Evolutionary conservation across 2,329 filamentous ascomycete species (phyloP).

Genomic region (Coleophoma cylindrospora): DNA sequence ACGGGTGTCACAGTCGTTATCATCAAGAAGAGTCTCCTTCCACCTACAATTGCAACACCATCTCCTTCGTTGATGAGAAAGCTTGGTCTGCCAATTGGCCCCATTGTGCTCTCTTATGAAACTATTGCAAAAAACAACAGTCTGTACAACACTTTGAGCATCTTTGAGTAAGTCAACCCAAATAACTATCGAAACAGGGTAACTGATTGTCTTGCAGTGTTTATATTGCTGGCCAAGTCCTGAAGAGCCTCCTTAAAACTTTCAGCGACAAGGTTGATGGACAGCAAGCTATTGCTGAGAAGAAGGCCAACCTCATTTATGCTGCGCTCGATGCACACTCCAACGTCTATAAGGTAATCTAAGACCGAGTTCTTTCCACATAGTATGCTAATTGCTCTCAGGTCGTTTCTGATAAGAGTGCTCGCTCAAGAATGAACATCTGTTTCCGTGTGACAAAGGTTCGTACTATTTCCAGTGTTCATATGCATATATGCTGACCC

Average conservation of each 20-base stretch:
- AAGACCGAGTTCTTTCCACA: neutral
- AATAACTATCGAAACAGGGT: neutral
- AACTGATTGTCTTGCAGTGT: constrained; percentile 46
- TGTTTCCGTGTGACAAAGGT: constrained; percentile 71
- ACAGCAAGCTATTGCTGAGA: constrained; percentile 67
- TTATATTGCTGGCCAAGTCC: constrained; percentile 84
- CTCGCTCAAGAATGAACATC: constrained; percentile 88
- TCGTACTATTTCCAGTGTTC: constrained; percentile 9
- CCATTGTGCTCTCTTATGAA: constrained; percentile 77
- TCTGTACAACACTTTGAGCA: constrained; percentile 91
- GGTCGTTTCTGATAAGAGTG: constrained; percentile 69
- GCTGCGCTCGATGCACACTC: constrained; percentile 68
- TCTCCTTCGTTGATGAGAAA: constrained; percentile 64
- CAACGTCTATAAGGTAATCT: constrained; percentile 55
- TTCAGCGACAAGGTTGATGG: constrained; percentile 68
- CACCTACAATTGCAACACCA: constrained; percentile 61
- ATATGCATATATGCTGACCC: neutral
- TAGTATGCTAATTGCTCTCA: constrained; percentile 3
- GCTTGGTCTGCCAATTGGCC: constrained; percentile 71
- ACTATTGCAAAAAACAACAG: constrained; percentile 89
- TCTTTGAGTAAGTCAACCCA: constrained; percentile 60
- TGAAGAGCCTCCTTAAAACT: constrained; percentile 65
- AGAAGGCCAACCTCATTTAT: constrained; percentile 78
- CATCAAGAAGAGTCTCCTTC: constrained; percentile 74
- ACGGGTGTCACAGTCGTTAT: constrained; percentile 85